A percentile compares a stretch with the other conserved stretches of the same genome.
These are phyloP conservation scores for Suillus spraguei DNA, from an alignment of 768 basidiomycete species.

Conservation along the genomic window DNA sequence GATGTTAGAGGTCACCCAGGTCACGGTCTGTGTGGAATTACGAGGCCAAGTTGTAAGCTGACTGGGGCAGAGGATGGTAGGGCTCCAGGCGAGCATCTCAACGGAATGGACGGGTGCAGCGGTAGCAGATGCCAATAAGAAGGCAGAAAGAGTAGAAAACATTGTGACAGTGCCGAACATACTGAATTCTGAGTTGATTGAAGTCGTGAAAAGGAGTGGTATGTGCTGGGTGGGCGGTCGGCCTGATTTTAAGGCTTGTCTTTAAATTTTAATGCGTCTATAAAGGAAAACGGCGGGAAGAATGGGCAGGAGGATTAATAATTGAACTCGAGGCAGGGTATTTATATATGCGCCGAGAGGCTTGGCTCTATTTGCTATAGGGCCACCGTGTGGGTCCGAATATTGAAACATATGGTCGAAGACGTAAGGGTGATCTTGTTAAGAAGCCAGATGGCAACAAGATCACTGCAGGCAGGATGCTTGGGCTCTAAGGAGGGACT, in stretches of 20 bases:
- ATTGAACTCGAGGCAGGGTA: neutral
- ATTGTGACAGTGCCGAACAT: constrained; percentile 24
- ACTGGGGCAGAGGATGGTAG: constrained; percentile 44
- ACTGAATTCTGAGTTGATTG: constrained; percentile 1
- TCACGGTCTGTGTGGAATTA: constrained; percentile 40
- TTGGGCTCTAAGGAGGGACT: neutral
- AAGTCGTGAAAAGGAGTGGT: constrained; percentile 26
- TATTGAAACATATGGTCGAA: neutral
- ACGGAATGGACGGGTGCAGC: constrained; percentile 31
- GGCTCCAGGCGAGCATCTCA: constrained; percentile 41
- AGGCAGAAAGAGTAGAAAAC: constrained; percentile 31
- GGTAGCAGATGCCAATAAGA: constrained; percentile 31
- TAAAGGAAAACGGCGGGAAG: neutral
- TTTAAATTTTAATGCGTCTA: constrained; percentile 5
- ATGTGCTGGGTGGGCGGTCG: constrained; percentile 13
- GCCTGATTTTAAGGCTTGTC: neutral
- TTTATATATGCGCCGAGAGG: constrained; percentile 23
- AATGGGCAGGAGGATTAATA: neutral
- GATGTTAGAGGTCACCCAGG: constrained; percentile 43
- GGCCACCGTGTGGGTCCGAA: neutral
- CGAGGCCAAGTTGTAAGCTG: constrained; percentile 37
- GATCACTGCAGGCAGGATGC: neutral
- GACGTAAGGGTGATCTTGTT: constrained; percentile 5
- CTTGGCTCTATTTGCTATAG: constrained; percentile 26
- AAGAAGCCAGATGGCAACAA: constrained; percentile 4